phyloP scores from a whole-genome alignment of 1,139 yeast genomes.

The Blastobotrys aristatus region DNA sequence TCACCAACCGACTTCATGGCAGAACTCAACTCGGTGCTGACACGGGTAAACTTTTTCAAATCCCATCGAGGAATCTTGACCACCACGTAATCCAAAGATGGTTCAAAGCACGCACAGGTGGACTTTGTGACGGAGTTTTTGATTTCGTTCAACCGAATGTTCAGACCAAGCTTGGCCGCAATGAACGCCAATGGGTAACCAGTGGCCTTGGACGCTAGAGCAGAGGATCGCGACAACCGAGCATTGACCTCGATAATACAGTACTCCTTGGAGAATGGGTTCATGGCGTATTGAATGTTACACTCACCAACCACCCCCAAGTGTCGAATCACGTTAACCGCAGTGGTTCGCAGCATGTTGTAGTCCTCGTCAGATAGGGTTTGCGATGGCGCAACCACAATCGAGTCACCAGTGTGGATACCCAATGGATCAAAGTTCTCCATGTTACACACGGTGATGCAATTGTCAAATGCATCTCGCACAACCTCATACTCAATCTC shows the following conservation, averaged over 20 bases:
- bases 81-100: constrained; percentile 94
- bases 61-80: constrained; percentile 99
- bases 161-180: constrained; percentile 94
- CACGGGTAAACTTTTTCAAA: constrained; percentile 91
- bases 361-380: constrained; percentile 95
- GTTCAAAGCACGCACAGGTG: constrained; percentile 96
- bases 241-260: constrained; percentile 98
- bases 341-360: constrained; percentile 97
- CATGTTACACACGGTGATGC: constrained; percentile 99
- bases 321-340: constrained; percentile 95
- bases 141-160: constrained; percentile 87
- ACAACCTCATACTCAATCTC: constrained; percentile 99
- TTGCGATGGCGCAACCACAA: constrained; percentile 98
- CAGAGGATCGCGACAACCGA: constrained; percentile 95
- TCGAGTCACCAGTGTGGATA: constrained; percentile 98
- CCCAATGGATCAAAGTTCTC: constrained; percentile 98
- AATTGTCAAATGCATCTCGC: constrained; percentile 94
- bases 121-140: constrained; percentile 91
- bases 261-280: constrained; percentile 90
- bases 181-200: constrained; percentile 98
- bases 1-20: constrained; percentile 99
- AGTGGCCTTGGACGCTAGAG: constrained; percentile 97
- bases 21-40: constrained; percentile 80
- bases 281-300: constrained; percentile 95
- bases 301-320: constrained; percentile 99